phyloP scores from a whole-genome alignment of 352 stramenopile species.

The Pythium periplocum region DNA sequence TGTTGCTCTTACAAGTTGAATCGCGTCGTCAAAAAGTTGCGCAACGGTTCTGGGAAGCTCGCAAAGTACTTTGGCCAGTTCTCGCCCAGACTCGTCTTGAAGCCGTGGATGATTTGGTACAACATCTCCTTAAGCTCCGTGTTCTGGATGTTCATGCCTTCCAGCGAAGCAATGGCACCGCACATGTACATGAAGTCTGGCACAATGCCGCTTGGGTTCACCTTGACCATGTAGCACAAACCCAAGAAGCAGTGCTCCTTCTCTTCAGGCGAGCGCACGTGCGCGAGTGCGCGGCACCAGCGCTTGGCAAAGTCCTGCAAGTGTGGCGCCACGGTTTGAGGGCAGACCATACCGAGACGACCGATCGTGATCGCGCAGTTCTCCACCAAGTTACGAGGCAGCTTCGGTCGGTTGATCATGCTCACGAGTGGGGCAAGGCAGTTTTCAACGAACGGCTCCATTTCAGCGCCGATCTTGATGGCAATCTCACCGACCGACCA shows the following conservation, averaged over 20 bases:
- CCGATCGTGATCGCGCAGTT: constrained; percentile 90
- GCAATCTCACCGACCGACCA: constrained; percentile 90
- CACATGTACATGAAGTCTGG: constrained; percentile 90
- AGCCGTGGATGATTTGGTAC: constrained; percentile 85
- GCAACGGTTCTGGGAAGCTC: constrained; percentile 77
- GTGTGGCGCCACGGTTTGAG: constrained; percentile 71
- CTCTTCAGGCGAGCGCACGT: constrained; percentile 79
- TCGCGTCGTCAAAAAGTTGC: constrained; percentile 69
- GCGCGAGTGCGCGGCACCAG: constrained; percentile 83
- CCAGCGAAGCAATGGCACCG: constrained; percentile 80
- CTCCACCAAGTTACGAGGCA: constrained; percentile 84
- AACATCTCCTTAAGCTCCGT: constrained; percentile 81
- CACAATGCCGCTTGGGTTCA: constrained; percentile 86
- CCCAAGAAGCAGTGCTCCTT: constrained; percentile 89
- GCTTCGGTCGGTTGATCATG: constrained; percentile 87
- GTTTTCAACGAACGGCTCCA: constrained; percentile 76
- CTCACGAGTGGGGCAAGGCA: constrained; percentile 64
- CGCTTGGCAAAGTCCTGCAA: constrained; percentile 85
- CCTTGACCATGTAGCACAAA: constrained; percentile 89
- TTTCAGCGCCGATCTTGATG: constrained; percentile 76
- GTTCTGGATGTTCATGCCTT: constrained; percentile 74
- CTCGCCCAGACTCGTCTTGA: constrained; percentile 84
- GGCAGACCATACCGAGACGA: constrained; percentile 82
- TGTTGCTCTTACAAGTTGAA: constrained; percentile 62
- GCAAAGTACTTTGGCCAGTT: constrained; percentile 85